Percentiles rank a stretch among this genome's conserved stretches.
Evolutionary conservation across 306 rosid species (phyloP).

Genomic region (Astragalus membranaceus): DNA sequence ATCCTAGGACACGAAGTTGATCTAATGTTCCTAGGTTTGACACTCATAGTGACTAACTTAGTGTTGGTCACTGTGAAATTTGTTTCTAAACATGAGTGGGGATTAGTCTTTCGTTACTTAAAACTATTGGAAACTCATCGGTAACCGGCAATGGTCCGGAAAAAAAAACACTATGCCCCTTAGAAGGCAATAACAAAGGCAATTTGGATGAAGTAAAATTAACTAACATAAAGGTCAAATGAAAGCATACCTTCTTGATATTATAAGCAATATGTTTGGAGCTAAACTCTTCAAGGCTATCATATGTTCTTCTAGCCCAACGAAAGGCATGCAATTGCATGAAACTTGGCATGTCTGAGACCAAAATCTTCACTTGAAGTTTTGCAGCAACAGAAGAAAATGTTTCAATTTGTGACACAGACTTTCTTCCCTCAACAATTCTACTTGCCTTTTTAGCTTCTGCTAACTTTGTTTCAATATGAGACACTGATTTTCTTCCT

Average conservation of each 20-base stretch:
- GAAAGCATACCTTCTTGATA: slow-evolving; percentile 74
- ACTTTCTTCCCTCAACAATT: slow-evolving; percentile 51
- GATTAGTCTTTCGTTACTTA: too few species aligned
- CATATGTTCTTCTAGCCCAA: slow-evolving; percentile 69
- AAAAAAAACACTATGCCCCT: not conserved
- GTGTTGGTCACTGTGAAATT: too few species aligned
- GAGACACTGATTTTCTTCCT: slow-evolving; percentile 35
- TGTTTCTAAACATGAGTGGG: too few species aligned
- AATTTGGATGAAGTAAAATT: not conserved
- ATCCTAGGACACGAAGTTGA: too few species aligned
- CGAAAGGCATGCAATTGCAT: slow-evolving; percentile 94
- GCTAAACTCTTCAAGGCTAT: slow-evolving; percentile 78
- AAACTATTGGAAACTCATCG: too few species aligned
- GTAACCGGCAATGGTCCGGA: too few species aligned
- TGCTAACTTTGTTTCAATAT: slow-evolving; percentile 17
- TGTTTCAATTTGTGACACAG: slow-evolving; percentile 81
- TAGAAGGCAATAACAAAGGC: not conserved
- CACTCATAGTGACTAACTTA: too few species aligned
- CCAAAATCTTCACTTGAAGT: slow-evolving; percentile 82
- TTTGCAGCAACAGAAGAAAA: slow-evolving; percentile 51
- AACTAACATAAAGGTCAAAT: not conserved
- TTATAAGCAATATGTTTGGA: slow-evolving; percentile 70
- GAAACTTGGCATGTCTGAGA: slow-evolving; percentile 80
- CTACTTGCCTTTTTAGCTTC: not conserved
- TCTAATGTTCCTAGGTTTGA: too few species aligned